Evolutionary conservation across 768 basidiomycete species (phyloP).

Genomic region (Pholiota conissans): DNA sequence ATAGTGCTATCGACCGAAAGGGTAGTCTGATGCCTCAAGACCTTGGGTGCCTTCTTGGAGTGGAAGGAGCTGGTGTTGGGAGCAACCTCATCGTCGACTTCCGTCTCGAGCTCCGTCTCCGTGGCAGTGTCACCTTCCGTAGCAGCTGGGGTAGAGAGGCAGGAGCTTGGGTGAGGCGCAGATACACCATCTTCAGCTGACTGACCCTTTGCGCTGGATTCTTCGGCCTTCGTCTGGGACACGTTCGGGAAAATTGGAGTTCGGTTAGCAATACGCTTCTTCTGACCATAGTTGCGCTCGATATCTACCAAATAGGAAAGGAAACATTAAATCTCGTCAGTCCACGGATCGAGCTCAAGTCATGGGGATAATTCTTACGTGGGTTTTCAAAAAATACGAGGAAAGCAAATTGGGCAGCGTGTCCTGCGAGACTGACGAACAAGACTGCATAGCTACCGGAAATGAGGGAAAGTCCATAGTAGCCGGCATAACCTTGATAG

Average conservation of each 20-base stretch:
- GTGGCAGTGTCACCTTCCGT: constrained; percentile 77
- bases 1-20: constrained; percentile 34
- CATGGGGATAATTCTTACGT: constrained; percentile 57
- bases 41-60: constrained; percentile 16
- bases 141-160: constrained; percentile 55
- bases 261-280: constrained; percentile 86
- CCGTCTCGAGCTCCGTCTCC: constrained; percentile 68
- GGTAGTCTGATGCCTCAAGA: constrained; percentile 29
- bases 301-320: constrained; percentile 60
- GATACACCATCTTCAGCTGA: not conserved
- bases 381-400: constrained; percentile 96
- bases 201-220: not conserved
- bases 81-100: constrained; percentile 43
- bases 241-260: constrained; percentile 51
- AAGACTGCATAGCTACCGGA: constrained; percentile 87
- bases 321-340: not conserved
- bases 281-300: constrained; percentile 90
- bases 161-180: constrained; percentile 16
- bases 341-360: not conserved
- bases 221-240: not conserved
- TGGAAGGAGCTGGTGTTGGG: constrained; percentile 13
- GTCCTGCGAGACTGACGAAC: constrained; percentile 91
- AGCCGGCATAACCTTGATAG: constrained; percentile 83
- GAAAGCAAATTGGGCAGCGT: constrained; percentile 96
- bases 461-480: constrained; percentile 93